Conservation (phyloP, 164 flowering plant genomes). For the Hamamelis virginiana region DNA sequence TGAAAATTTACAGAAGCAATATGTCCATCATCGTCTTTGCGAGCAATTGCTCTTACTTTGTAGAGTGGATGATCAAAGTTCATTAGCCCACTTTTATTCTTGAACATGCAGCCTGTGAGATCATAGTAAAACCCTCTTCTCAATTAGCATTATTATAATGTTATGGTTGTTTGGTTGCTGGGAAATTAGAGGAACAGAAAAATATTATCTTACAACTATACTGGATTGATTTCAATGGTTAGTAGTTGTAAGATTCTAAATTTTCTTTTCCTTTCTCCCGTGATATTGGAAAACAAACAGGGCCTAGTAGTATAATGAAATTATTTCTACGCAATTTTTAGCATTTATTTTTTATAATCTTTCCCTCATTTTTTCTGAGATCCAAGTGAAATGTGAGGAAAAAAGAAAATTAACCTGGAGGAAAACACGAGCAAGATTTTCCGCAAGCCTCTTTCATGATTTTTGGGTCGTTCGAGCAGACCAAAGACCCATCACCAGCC, state of each 20-base stretch:
- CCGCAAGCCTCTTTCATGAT: constrained; percentile 40
- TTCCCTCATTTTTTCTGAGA: no score
- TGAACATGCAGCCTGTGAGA: constrained; percentile 50
- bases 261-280: no score
- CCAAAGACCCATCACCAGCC: constrained; percentile 41
- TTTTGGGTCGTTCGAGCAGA: constrained; percentile 34
- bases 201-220: no score
- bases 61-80: constrained; percentile 59
- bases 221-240: no score
- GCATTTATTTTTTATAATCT: no score
- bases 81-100: constrained; percentile 35
- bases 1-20: constrained; percentile 36
- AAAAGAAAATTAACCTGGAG: constrained; percentile 44
- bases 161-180: no score
- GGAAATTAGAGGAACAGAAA: no score
- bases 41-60: constrained; percentile 38
- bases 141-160: no score
- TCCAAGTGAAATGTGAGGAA: no score
- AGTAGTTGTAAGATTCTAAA: not conserved
- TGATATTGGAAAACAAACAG: not conserved
- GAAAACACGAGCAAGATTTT: constrained; percentile 36
- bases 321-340: no score
- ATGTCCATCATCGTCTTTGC: constrained; percentile 37
- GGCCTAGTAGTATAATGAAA: no score
- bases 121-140: not conserved